Evolutionary conservation across 768 basidiomycete species (phyloP).

Genomic region (Collybia sp.): DNA sequence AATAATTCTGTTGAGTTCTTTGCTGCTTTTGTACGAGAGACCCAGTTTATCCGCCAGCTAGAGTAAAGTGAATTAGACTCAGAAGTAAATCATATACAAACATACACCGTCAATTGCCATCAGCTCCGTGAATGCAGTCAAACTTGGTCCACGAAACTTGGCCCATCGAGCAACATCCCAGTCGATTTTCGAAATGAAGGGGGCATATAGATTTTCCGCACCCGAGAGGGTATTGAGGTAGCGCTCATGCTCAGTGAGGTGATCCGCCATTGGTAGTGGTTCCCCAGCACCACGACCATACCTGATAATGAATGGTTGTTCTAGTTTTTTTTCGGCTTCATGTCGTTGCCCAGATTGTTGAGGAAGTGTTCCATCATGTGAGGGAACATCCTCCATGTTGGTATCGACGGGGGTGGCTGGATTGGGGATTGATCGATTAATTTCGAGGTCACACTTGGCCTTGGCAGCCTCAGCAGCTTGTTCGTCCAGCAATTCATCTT

Average conservation of each 20-base stretch:
- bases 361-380: no score
- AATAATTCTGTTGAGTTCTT: conserved; percentile 22
- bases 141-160: conserved; percentile 20
- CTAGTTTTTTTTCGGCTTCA: neutral
- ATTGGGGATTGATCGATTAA: no score
- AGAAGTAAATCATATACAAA: neutral
- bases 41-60: conserved; percentile 21
- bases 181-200: conserved; percentile 20
- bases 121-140: conserved; percentile 22
- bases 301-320: neutral
- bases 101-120: conserved; percentile 22
- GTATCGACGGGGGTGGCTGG: no score
- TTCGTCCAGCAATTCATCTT: no score
- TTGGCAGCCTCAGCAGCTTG: no score
- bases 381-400: no score
- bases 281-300: neutral
- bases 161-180: conserved; percentile 28
- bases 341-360: neutral
- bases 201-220: conserved; percentile 11
- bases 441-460: no score
- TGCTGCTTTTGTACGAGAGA: conserved; percentile 18
- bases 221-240: no score
- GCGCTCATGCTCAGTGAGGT: no score
- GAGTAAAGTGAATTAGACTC: neutral
- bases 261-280: no score